These are phyloP conservation scores for Antitrichia curtipendula DNA, from an alignment of 225 moss, liverwort and hornwort genomes.

Conservation along the genomic window DNA sequence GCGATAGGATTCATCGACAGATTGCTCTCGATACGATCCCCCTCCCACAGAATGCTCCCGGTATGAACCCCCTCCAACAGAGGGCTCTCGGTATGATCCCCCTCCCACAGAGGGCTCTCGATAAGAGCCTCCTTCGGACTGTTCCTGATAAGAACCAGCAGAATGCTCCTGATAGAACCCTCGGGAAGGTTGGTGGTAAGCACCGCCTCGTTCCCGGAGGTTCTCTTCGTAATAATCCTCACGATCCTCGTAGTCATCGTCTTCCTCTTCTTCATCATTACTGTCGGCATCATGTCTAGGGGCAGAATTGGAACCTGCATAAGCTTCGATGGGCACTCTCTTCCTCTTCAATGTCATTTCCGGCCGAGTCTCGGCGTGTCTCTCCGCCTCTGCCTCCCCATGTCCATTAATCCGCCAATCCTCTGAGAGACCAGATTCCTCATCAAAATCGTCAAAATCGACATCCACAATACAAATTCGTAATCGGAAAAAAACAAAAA, in stretches of 20 bases:
- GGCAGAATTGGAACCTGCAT: conserved; percentile 59
- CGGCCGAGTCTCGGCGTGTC: conserved; percentile 52
- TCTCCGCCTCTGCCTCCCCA: conserved; percentile 45
- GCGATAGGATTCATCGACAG: conserved; percentile 12
- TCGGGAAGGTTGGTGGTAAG: conserved; percentile 37
- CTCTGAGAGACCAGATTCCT: conserved; percentile 8
- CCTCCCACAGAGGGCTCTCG: neutral
- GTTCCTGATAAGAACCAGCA: conserved; percentile 3
- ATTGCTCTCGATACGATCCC: neutral
- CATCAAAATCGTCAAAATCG: neutral
- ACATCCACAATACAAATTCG: neutral
- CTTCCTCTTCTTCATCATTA: conserved; percentile 67
- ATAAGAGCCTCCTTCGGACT: neutral
- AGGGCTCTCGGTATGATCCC: neutral
- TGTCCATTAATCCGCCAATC: conserved; percentile 58
- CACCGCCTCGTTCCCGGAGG: conserved; percentile 15
- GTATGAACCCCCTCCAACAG: conserved; percentile 2
- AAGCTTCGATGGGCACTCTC: conserved; percentile 66
- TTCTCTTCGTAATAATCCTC: conserved; percentile 5
- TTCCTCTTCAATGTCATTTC: conserved; percentile 91
- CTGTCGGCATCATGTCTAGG: conserved; percentile 74
- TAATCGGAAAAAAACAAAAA: neutral
- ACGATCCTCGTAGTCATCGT: conserved; percentile 29
- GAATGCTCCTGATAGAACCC: conserved; percentile 29
- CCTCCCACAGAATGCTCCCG: neutral